Conservation (phyloP, 2,329 filamentous ascomycete species). For the Fusarium beomiforme region DNA sequence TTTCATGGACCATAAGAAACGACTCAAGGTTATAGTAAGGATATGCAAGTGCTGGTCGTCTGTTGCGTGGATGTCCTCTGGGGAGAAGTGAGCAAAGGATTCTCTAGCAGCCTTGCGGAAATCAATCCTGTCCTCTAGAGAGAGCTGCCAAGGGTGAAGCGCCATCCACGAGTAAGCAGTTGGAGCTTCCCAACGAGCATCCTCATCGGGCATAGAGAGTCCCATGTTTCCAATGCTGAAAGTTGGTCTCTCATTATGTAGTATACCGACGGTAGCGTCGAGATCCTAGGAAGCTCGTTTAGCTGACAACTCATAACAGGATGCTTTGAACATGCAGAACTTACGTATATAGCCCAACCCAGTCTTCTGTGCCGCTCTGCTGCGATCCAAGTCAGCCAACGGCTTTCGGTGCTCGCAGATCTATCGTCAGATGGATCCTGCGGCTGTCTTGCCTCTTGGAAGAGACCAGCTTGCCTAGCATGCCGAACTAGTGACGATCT, state of each 20-base stretch:
- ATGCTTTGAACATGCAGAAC: neutral
- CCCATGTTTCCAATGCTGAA: neutral
- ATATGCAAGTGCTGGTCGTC: neutral
- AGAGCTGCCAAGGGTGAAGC: neutral
- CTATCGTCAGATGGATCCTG: neutral
- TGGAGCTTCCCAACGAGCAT: neutral
- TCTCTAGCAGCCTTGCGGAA: neutral
- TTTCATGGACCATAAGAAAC: neutral
- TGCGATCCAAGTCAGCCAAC: neutral
- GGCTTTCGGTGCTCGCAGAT: neutral
- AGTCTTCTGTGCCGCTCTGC: neutral
- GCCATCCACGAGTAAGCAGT: neutral
- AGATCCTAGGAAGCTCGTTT: neutral
- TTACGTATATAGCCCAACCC: neutral
- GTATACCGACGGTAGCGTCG: neutral
- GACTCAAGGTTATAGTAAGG: neutral
- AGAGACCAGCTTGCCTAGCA: neutral
- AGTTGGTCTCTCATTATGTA: neutral
- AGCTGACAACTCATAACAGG: neutral
- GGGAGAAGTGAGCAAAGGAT: neutral
- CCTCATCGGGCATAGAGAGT: neutral
- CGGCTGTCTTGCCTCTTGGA: neutral
- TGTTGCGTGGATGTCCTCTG: neutral
- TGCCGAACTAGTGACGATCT: neutral
- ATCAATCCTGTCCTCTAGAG: neutral